Evolutionary conservation across 2,329 filamentous ascomycete species (phyloP).

Genomic region (Cladosporium austrohemisphaericum): DNA sequence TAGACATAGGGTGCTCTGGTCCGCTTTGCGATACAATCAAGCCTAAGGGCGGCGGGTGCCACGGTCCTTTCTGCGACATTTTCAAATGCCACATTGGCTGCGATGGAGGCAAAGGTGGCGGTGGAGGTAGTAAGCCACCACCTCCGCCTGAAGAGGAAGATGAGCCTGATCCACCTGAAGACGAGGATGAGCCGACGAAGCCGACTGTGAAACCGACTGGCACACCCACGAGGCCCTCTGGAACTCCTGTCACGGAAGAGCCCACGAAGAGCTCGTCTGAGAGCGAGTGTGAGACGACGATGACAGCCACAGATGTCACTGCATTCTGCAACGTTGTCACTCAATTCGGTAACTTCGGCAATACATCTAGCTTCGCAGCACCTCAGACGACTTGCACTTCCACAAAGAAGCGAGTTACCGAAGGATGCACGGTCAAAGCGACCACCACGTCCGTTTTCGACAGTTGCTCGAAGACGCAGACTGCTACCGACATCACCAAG

Average conservation of each 20-base stretch:
- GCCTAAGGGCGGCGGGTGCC: neutral
- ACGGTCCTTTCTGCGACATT: neutral
- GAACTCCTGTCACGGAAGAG: neutral
- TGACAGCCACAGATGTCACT: slow-evolving; percentile 1
- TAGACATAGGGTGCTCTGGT: neutral
- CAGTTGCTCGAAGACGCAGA: slow-evolving; percentile 2
- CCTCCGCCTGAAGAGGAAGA: slow-evolving; percentile 5
- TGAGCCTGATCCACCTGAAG: neutral
- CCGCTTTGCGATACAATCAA: slow-evolving; percentile 1
- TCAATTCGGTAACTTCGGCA: neutral
- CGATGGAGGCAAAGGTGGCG: neutral
- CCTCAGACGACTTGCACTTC: neutral
- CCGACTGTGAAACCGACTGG: neutral
- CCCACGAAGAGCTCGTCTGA: neutral
- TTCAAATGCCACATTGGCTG: slow-evolving; percentile 1
- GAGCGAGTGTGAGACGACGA: slow-evolving; percentile 7
- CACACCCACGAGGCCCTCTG: neutral
- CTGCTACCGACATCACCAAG: slow-evolving; percentile 10
- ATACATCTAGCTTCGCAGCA: neutral
- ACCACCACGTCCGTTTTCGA: slow-evolving; percentile 5
- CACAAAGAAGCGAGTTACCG: neutral
- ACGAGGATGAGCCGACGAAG: neutral
- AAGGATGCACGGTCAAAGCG: neutral
- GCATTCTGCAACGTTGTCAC: slow-evolving; percentile 10
- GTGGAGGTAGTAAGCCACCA: neutral